phyloP scores from a whole-genome alignment of 2,329 filamentous ascomycete genomes.

The Corynespora cassiicola region DNA sequence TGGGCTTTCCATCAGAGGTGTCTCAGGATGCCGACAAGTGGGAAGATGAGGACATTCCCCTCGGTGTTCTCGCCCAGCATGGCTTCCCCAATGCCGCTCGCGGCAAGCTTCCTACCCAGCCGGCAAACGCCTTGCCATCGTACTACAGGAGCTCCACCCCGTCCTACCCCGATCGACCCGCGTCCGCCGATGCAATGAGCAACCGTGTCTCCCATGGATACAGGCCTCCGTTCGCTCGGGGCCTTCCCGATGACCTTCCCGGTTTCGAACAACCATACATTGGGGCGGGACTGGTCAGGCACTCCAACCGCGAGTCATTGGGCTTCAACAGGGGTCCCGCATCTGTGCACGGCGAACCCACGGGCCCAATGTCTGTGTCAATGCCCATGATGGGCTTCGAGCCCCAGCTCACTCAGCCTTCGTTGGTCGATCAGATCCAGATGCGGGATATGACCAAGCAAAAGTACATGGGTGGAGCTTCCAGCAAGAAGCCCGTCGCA shows the following conservation, averaged over 20 bases:
- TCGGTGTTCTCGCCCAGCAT: constrained; percentile 46
- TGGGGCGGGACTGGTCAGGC: constrained; percentile 42
- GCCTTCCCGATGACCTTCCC: constrained; percentile 43
- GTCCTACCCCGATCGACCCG: constrained; percentile 37
- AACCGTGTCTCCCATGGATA: constrained; percentile 24
- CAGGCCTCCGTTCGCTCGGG: constrained; percentile 43
- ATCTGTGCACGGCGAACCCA: constrained; percentile 41
- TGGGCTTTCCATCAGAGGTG: constrained; percentile 43
- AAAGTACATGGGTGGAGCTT: constrained; percentile 44
- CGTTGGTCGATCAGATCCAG: constrained; percentile 46
- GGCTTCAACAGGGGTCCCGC: constrained; percentile 43
- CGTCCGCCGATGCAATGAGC: constrained; percentile 35
- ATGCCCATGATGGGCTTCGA: constrained; percentile 34
- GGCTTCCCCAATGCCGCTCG: constrained; percentile 40
- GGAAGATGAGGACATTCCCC: constrained; percentile 46
- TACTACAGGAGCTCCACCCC: constrained; percentile 24
- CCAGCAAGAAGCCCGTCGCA: constrained; percentile 32
- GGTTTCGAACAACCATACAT: constrained; percentile 37
- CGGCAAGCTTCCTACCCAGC: constrained; percentile 33
- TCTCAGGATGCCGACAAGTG: constrained; percentile 44
- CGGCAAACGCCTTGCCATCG: constrained; percentile 38
- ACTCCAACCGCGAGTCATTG: constrained; percentile 42
- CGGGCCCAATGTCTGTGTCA: constrained; percentile 23
- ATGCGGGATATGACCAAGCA: constrained; percentile 43
- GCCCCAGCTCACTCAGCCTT: constrained; percentile 35